Percentiles rank a stretch among this genome's conserved stretches.
These are phyloP conservation scores for Pleomassaria siparia DNA, from an alignment of 2,329 filamentous ascomycete genomes.

Conservation along the genomic window DNA sequence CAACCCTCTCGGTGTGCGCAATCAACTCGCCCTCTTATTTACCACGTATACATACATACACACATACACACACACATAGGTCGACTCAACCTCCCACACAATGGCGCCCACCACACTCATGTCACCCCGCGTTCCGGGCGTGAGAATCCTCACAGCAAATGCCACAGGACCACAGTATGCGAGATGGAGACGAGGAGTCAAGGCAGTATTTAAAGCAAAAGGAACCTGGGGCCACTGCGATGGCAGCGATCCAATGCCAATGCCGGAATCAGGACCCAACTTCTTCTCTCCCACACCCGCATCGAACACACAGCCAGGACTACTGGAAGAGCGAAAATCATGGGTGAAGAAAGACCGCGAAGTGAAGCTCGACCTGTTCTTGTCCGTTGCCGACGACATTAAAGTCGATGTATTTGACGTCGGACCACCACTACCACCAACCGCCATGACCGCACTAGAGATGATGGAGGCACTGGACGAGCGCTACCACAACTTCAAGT, in stretches of 20 bases:
- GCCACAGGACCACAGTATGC: slow-evolving; percentile 35
- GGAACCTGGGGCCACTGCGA: slow-evolving; percentile 38
- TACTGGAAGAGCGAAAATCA: slow-evolving; percentile 37
- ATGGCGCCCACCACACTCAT: slow-evolving; percentile 17
- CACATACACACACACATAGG: not conserved
- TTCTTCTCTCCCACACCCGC: slow-evolving; percentile 20
- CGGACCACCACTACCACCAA: slow-evolving; percentile 36
- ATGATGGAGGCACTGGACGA: slow-evolving; percentile 36
- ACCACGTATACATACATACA: not conserved
- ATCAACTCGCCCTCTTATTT: not conserved
- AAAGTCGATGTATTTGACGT: slow-evolving; percentile 41
- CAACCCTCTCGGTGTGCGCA: slow-evolving; percentile 2
- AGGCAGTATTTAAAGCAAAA: slow-evolving; percentile 32
- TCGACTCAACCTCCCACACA: slow-evolving; percentile 8
- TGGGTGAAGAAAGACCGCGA: slow-evolving; percentile 41
- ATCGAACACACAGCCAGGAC: slow-evolving; percentile 28
- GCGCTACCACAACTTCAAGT: slow-evolving; percentile 31
- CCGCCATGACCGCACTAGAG: slow-evolving; percentile 32
- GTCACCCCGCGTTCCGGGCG: slow-evolving; percentile 34
- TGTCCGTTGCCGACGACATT: slow-evolving; percentile 39
- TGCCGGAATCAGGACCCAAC: slow-evolving; percentile 31
- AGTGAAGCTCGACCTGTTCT: slow-evolving; percentile 40
- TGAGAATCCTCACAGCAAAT: slow-evolving; percentile 25
- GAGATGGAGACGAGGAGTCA: slow-evolving; percentile 36
- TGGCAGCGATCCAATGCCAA: slow-evolving; percentile 35